A percentile compares a stretch with the other conserved stretches of the same genome.
Evolutionary conservation across 306 rosid species (phyloP).

Genomic region (Malus asiatica): DNA sequence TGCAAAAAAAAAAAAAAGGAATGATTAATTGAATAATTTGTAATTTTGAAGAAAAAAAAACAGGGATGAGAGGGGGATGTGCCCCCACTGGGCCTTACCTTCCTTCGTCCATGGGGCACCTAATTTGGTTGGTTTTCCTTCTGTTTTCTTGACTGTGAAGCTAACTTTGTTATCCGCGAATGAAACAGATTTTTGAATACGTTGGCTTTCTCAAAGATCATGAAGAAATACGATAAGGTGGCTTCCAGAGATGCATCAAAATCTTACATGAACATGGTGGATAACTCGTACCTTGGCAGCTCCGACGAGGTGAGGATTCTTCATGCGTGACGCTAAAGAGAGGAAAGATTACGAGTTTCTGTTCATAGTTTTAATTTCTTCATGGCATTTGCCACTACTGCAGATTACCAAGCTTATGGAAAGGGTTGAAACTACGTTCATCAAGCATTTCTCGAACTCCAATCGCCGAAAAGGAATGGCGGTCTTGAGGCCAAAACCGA

Average conservation of each 20-base stretch:
- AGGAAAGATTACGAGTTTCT: not conserved
- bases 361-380: not conserved
- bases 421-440: constrained; percentile 42
- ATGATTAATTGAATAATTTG: too few species aligned
- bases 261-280: constrained; percentile 63
- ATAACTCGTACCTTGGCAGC: constrained; percentile 54
- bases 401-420: constrained; percentile 41
- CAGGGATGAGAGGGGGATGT: too few species aligned
- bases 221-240: constrained; percentile 85
- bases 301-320: constrained; percentile 54
- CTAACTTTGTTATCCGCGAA: not conserved
- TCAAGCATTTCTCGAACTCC: constrained; percentile 58
- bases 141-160: not conserved
- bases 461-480: constrained; percentile 58
- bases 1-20: too few species aligned
- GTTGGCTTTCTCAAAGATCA: constrained; percentile 72
- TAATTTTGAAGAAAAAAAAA: too few species aligned
- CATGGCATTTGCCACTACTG: not conserved
- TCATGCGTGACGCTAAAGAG: not conserved
- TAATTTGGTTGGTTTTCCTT: not conserved
- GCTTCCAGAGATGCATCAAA: constrained; percentile 51
- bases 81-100: too few species aligned
- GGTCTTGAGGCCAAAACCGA: constrained; percentile 48
- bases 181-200: constrained; percentile 52
- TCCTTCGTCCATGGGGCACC: too few species aligned